Base-by-base conservation (phyloP, 768 basidiomycete species). In the Ramaria sp. region DNA sequence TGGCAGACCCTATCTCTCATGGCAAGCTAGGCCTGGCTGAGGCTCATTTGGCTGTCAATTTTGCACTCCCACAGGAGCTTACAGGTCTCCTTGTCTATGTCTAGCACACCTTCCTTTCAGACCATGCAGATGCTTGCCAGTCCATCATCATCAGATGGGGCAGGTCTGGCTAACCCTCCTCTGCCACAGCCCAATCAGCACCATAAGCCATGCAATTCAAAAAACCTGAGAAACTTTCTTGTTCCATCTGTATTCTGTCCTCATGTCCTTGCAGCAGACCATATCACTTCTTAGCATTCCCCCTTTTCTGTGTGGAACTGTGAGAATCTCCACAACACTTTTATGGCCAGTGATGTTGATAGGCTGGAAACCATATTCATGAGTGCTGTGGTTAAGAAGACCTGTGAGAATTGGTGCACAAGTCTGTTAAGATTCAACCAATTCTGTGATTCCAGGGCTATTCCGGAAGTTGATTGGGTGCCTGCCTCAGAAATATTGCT, bases 281-380 rank as follows among this genome's bases (percentile, higher is more conserved):
- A 7, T 9, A n/a, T 41, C 7, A 41, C 39, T n/a, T n/a, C n/a
- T n/a, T n/a, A n/a, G n/a, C n/a, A n/a, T n/a, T n/a, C n/a, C n/a
- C n/a, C n/a, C n/a, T n/a, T n/a, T n/a, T n/a, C n/a, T n/a, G 87
- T 72, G 43, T 86, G 67, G 53, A 88, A 72, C 52, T 53, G 33
- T 20, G 11, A 38, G 31, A 34, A 15, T 17, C 22, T 24, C 20
- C 33, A 51, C 10, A 42, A 30, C 10, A n/a, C n/a, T n/a, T n/a
- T n/a, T n/a, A n/a, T n/a, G n/a, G 27, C 27, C 3, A 27, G 27
- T 5, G 27, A 27, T 5, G 5, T 27, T 27, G 27, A 27, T 5
- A 27, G 27, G 27, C 27, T 27, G 27, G 27, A 27, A 5, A 27
- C 27, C 2, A 5, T 27, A 5, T 5, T 27, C 27, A 2, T 5